Conservation (phyloP, 2,329 filamentous ascomycete species). For the Intubia oerlemansii region DNA sequence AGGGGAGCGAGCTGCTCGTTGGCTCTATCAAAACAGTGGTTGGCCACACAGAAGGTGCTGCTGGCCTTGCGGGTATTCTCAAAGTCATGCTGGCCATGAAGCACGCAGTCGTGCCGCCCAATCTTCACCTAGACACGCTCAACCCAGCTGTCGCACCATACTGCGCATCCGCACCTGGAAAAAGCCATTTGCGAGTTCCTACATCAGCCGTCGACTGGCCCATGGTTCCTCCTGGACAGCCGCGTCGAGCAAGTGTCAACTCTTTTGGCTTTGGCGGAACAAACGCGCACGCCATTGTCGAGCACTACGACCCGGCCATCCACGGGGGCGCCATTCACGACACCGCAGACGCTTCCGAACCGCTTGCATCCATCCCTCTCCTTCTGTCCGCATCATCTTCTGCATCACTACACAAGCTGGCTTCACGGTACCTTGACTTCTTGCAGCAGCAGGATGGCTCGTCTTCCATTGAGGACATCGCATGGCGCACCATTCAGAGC, state of each 20-base stretch:
- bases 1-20: slow-evolving; percentile 18
- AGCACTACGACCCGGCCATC: slow-evolving; percentile 17
- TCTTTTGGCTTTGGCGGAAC: slow-evolving; percentile 24
- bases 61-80: slow-evolving; percentile 25
- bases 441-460: neutral
- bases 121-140: slow-evolving; percentile 19
- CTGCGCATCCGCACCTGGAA: slow-evolving; percentile 8
- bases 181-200: slow-evolving; percentile 9
- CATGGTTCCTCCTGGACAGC: slow-evolving; percentile 14
- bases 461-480: neutral
- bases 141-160: slow-evolving; percentile 18
- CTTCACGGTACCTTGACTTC: neutral
- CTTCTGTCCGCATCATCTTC: slow-evolving; percentile 2
- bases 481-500: slow-evolving; percentile 1
- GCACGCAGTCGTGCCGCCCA: slow-evolving; percentile 18
- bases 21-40: slow-evolving; percentile 23
- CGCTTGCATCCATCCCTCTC: neutral
- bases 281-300: slow-evolving; percentile 22
- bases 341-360: neutral
- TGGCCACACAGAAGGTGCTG: slow-evolving; percentile 27
- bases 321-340: slow-evolving; percentile 10
- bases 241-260: slow-evolving; percentile 25
- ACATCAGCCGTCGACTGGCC: slow-evolving; percentile 7
- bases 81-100: slow-evolving; percentile 21
- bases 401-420: slow-evolving; percentile 1